Conservation (phyloP, 352 stramenopile species). For the Peronospora destructor region DNA sequence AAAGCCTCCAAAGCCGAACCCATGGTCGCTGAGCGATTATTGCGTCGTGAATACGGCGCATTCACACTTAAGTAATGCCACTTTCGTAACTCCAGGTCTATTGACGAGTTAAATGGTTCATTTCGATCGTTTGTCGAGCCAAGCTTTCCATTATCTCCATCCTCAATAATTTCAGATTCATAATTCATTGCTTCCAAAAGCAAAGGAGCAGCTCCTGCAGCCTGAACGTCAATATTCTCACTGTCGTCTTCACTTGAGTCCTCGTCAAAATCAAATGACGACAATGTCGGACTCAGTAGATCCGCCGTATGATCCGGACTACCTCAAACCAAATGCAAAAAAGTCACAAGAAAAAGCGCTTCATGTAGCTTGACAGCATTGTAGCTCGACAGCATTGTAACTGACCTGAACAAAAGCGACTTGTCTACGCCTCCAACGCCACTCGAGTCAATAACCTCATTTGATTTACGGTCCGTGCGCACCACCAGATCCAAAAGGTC, state of each 20-base stretch:
- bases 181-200: constrained; percentile 15
- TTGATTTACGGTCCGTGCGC: constrained; percentile 27
- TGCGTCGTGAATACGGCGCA: constrained; percentile 22
- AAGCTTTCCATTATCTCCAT: constrained; percentile 10
- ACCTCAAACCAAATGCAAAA: constrained; percentile 6
- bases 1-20: constrained; percentile 34
- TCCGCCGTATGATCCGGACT: constrained; percentile 47
- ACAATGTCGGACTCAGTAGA: constrained; percentile 75
- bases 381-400: neutral
- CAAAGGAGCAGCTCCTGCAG: constrained; percentile 1
- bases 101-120: constrained; percentile 11
- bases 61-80: constrained; percentile 20
- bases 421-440: constrained; percentile 11
- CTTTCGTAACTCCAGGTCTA: constrained; percentile 26
- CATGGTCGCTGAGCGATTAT: constrained; percentile 52
- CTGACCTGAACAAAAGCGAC: constrained; percentile 28
- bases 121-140: constrained; percentile 2
- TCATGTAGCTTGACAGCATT: no score
- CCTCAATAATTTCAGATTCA: constrained; percentile 13
- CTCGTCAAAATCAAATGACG: constrained; percentile 84
- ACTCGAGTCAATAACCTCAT: constrained; percentile 6
- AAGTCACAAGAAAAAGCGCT: neutral
- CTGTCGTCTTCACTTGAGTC: constrained; percentile 41
- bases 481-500: constrained; percentile 63
- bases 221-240: constrained; percentile 8